Percentiles rank a stretch among this genome's conserved stretches.
These are phyloP conservation scores for Solanum peruvianum DNA, from an alignment of 257 asterid genomes.

Conservation along the genomic window DNA sequence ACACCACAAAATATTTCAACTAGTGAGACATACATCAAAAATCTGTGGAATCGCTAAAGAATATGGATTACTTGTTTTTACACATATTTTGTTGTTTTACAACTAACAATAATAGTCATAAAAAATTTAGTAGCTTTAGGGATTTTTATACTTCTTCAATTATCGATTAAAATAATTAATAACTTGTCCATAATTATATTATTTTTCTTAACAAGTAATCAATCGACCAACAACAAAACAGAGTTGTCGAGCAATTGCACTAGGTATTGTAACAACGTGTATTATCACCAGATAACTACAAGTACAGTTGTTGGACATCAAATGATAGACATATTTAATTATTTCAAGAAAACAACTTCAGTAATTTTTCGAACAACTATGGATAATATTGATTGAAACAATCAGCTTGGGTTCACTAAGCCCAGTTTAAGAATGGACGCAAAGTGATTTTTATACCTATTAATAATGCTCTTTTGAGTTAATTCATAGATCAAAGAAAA, in stretches of 20 bases:
- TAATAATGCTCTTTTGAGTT: neutral
- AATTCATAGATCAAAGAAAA: too few relatives aligned
- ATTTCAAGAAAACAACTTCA: neutral
- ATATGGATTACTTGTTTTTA: neutral
- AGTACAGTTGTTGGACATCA: neutral
- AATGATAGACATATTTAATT: too few relatives aligned
- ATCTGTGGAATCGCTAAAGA: neutral
- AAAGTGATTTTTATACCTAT: neutral
- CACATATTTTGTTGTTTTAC: neutral
- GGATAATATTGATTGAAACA: neutral
- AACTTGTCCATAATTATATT: neutral
- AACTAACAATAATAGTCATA: neutral
- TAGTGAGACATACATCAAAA: neutral
- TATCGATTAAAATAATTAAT: too few relatives aligned
- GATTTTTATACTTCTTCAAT: neutral
- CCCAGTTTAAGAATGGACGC: neutral
- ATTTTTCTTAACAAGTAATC: neutral
- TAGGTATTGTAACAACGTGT: neutral
- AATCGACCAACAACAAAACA: neutral
- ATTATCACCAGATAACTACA: neutral
- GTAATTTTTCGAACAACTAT: neutral
- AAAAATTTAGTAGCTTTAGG: neutral
- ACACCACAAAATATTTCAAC: neutral
- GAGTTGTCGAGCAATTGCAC: neutral
- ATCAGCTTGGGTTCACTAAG: neutral